Percentiles rank a stretch among this genome's conserved stretches.
phyloP scores from a whole-genome alignment of 768 basidiomycete genomes.

The Boletus rufocinnamomeus region DNA sequence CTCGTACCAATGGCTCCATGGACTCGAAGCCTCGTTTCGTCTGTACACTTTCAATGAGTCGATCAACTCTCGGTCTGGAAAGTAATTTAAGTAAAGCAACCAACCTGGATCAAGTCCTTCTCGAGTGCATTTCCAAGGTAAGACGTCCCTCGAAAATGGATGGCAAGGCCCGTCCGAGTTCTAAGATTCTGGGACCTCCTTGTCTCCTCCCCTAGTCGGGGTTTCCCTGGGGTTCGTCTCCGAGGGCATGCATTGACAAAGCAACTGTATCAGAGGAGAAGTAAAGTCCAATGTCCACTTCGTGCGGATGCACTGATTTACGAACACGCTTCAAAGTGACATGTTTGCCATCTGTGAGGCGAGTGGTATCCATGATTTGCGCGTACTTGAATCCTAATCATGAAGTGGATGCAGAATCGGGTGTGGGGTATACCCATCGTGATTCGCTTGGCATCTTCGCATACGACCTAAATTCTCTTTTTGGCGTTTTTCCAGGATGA shows the following conservation, averaged over 20 bases:
- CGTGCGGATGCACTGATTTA: constrained; percentile 7
- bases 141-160: constrained; percentile 45
- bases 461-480: neutral
- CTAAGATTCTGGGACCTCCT: constrained; percentile 40
- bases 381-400: constrained; percentile 9
- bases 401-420: neutral
- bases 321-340: constrained; percentile 34
- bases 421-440: neutral
- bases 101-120: constrained; percentile 33
- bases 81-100: neutral
- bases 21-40: constrained; percentile 25
- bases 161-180: constrained; percentile 23
- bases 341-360: constrained; percentile 24
- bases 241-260: neutral
- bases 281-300: constrained; percentile 26
- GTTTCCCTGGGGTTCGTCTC: no score
- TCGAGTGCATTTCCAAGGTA: constrained; percentile 41
- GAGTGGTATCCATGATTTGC: constrained; percentile 30
- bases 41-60: neutral
- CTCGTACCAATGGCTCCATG: constrained; percentile 31
- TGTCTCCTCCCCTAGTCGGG: constrained; percentile 32
- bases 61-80: constrained; percentile 3
- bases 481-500: neutral
- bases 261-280: constrained; percentile 8
- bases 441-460: neutral